Conservation (phyloP, 2,329 filamentous ascomycete species). For the Blastomyces emzantsi region DNA sequence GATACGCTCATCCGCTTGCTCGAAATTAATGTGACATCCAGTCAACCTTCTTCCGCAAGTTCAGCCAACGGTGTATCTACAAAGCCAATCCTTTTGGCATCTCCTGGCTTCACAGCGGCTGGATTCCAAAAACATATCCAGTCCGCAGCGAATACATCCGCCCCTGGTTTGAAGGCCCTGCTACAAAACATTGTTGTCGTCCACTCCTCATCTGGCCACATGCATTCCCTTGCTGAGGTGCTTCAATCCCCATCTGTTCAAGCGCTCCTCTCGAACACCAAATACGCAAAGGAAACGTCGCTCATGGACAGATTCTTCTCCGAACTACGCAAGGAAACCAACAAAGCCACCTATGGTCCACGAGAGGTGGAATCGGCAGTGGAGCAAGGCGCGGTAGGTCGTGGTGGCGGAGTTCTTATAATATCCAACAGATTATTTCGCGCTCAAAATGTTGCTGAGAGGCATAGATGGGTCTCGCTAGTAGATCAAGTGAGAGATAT, state of each 20-base stretch:
- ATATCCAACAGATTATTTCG: conserved; percentile 85
- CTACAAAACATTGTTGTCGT: conserved; percentile 57
- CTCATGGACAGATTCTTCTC: conserved; percentile 78
- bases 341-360: conserved; percentile 82
- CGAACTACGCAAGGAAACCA: conserved; percentile 72
- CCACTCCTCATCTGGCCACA: conserved; percentile 74
- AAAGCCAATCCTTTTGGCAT: conserved; percentile 68
- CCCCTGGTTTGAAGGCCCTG: conserved; percentile 56
- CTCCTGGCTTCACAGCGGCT: conserved; percentile 76
- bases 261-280: conserved; percentile 70
- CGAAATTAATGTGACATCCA: conserved; percentile 51
- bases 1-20: conserved; percentile 67
- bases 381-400: conserved; percentile 76
- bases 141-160: conserved; percentile 51
- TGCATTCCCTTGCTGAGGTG: conserved; percentile 81
- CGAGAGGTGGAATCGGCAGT: conserved; percentile 74
- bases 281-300: conserved; percentile 73
- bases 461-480: conserved; percentile 72
- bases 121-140: conserved; percentile 71
- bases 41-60: conserved; percentile 33
- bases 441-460: conserved; percentile 64
- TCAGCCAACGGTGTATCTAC: conserved; percentile 40
- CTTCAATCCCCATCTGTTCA: conserved; percentile 72
- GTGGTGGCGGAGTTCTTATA: conserved; percentile 73
- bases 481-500: conserved; percentile 77